A percentile compares a stretch with the other conserved stretches of the same genome.
phyloP scores from a whole-genome alignment of 306 rosid genomes.

The Carpinus viminea region DNA sequence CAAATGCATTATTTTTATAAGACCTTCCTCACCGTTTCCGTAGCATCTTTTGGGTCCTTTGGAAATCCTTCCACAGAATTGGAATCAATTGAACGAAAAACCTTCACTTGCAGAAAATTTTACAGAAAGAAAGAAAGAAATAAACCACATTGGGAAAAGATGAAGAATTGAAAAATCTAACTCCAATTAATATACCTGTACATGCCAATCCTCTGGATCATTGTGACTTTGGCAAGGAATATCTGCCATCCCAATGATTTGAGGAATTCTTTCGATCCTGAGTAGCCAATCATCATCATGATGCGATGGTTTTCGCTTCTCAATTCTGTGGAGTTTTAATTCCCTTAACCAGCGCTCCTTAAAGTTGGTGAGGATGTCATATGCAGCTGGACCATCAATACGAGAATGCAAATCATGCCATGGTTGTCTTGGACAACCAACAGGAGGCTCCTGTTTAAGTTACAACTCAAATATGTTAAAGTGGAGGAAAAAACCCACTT shows the following conservation, averaged over 20 bases:
- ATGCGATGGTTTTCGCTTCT: slow-evolving; percentile 47
- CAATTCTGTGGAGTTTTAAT: background rate
- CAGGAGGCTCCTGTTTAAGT: slow-evolving; percentile 47
- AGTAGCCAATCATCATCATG: slow-evolving; percentile 60
- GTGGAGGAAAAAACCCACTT: background rate
- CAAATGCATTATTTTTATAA: slow-evolving; percentile 1
- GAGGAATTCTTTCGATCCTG: slow-evolving; percentile 66
- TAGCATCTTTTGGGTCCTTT: slow-evolving; percentile 57
- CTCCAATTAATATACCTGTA: slow-evolving; percentile 55
- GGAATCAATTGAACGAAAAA: slow-evolving; percentile 88
- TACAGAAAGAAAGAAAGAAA: slow-evolving; percentile 2
- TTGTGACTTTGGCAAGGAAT: slow-evolving; percentile 39
- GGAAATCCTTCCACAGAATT: slow-evolving; percentile 88
- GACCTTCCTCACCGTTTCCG: slow-evolving; percentile 48
- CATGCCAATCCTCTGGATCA: slow-evolving; percentile 78
- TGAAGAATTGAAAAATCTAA: background rate
- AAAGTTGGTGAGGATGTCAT: slow-evolving; percentile 81
- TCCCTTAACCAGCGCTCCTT: slow-evolving; percentile 76
- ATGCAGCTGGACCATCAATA: slow-evolving; percentile 92
- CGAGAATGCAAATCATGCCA: slow-evolving; percentile 96
- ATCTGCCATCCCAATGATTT: slow-evolving; percentile 56
- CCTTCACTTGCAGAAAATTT: slow-evolving; percentile 44
- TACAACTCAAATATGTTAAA: slow-evolving; percentile 16
- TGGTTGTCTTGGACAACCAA: slow-evolving; percentile 87
- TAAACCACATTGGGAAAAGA: background rate